These are phyloP conservation scores for Diaporthe amygdali DNA, from an alignment of 2,329 filamentous ascomycete species.

Conservation along the genomic window DNA sequence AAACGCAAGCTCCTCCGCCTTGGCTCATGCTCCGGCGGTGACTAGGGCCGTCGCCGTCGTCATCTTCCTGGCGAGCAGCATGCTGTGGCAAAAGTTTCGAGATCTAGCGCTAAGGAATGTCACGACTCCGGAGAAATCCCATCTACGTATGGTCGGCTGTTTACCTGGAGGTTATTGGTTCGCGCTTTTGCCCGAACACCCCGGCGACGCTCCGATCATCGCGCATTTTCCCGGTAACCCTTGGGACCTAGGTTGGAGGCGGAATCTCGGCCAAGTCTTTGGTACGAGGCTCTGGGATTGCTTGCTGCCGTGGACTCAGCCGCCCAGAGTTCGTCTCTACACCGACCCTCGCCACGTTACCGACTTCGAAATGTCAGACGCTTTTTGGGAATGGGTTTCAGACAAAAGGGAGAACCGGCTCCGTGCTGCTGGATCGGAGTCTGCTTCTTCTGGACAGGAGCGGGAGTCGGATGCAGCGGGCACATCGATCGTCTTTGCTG, in stretches of 20 bases:
- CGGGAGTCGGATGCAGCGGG: slow-evolving; percentile 11
- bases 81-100: not conserved
- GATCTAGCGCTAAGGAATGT: slow-evolving; percentile 13
- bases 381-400: slow-evolving; percentile 18
- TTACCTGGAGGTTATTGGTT: slow-evolving; percentile 17
- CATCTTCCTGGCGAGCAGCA: slow-evolving; percentile 4
- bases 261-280: slow-evolving; percentile 20
- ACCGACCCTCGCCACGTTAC: not conserved
- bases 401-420: not conserved
- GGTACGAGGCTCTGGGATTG: slow-evolving; percentile 17
- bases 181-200: slow-evolving; percentile 9
- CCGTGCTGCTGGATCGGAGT: slow-evolving; percentile 13
- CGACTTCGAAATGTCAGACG: slow-evolving; percentile 20
- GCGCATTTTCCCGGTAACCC: not conserved
- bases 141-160: not conserved
- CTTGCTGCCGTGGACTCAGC: slow-evolving; percentile 22
- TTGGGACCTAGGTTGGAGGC: slow-evolving; percentile 17
- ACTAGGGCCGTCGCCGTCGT: slow-evolving; percentile 8
- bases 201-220: not conserved
- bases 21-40: not conserved
- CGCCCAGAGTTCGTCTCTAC: slow-evolving; percentile 7
- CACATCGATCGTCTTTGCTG: not conserved
- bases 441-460: slow-evolving; percentile 9
- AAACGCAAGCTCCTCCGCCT: not conserved
- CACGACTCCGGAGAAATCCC: slow-evolving; percentile 10